Base-by-base conservation (phyloP, 2,329 filamentous ascomycete genomes). In the Tetracladium maxilliforme region DNA sequence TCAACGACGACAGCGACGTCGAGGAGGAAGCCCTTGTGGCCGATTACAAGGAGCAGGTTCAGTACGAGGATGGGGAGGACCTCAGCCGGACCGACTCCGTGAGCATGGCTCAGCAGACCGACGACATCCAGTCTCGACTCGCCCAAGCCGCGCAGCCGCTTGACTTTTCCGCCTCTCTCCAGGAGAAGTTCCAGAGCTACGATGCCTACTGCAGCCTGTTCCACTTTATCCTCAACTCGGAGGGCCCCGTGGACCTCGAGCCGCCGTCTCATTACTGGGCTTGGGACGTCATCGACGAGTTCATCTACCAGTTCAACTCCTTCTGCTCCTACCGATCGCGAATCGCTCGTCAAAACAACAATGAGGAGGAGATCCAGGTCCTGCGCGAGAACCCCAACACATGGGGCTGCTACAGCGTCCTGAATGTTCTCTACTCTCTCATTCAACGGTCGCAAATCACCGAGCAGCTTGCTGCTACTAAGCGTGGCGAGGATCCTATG, bases 251-350 rank as follows among this genome's bases (percentile, higher is more conserved):
- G 32, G 90, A 98, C 49, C 65, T 98, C 40, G 90, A 98, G 55
- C 80, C 87, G 37, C 90, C 90, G 41, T 93, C 86, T 51, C 92
- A 93, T 61, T 94, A 87, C 64, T 98, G 90, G 90, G 90, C 90
- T 21, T 98, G 90, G 90, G 90, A 98, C 54, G 87, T 95, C 40
- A 94, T 98, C 58, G 90, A 98, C 55, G 90, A 98, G 58, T 98
- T 98, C 64, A 95, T 98, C 60, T 98, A 98, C 65, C 90, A 98
- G 56, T 98, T 98, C 68, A 94, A 98, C 67, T 92, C 86, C 31
- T 98, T 98, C 67, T 95, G 84, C 52, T 83, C 84, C 35, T 94
- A 94, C 69, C 76, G 90, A 47, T 84, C 92, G 54, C 77, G 84
- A 39, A 74, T 93, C 40, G 90, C 90, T 36, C 72, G 84, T 31